phyloP scores from a whole-genome alignment of 306 rosid species.

The Abrus pulchellus region DNA sequence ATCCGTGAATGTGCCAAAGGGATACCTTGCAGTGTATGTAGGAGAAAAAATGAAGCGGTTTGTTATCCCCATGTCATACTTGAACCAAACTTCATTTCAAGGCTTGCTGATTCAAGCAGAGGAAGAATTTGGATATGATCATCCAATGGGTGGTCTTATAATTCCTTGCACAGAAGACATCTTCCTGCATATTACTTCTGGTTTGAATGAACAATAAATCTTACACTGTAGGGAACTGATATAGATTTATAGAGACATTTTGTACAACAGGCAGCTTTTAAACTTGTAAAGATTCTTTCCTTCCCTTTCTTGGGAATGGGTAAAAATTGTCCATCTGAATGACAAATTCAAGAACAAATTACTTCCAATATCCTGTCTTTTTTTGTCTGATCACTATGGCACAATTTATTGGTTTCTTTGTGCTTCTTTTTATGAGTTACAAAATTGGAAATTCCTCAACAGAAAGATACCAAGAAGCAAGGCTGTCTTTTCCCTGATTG shows the following conservation, averaged over 20 bases:
- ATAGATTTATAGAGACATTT: neutral
- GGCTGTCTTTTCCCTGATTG: too few species aligned
- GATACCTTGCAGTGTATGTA: constrained; percentile 7
- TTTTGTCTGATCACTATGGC: too few species aligned
- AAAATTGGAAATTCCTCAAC: too few species aligned
- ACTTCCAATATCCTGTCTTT: neutral
- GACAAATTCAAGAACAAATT: neutral
- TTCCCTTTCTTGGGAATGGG: constrained; percentile 27
- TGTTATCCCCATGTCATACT: constrained; percentile 14
- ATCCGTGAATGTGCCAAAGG: neutral
- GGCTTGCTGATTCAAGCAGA: neutral
- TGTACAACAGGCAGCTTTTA: constrained; percentile 2
- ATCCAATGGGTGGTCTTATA: constrained; percentile 10
- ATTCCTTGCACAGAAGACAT: neutral
- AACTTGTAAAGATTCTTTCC: neutral
- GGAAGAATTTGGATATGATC: constrained; percentile 28
- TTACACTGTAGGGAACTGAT: neutral
- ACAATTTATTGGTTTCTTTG: too few species aligned
- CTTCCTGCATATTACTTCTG: constrained; percentile 12
- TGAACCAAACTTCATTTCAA: constrained; percentile 11
- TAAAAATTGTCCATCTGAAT: neutral
- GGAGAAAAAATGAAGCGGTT: neutral
- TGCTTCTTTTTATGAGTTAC: too few species aligned
- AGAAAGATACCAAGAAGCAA: too few species aligned
- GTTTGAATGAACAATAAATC: neutral